phyloP scores from a whole-genome alignment of 75 land plant genomes.

The Cunninghamia lanceolata region DNA sequence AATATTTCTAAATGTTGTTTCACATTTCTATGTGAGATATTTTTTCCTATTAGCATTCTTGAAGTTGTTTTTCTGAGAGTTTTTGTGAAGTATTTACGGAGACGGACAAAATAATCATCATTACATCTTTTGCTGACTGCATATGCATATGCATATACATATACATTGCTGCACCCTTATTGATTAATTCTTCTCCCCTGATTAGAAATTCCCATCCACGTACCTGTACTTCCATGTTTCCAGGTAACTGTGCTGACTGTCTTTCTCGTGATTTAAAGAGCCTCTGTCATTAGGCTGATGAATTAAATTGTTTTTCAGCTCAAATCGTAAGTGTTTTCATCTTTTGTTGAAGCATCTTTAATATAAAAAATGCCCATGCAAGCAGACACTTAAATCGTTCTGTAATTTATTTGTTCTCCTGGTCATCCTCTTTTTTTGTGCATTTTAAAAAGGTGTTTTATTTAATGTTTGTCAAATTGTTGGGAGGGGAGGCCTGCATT shows the following conservation, averaged over 20 bases:
- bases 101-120: neutral
- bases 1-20: neutral
- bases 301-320: neutral
- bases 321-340: neutral
- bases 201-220: neutral
- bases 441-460: too few species aligned
- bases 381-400: neutral
- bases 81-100: neutral
- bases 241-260: too few species aligned
- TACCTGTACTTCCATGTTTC: too few species aligned
- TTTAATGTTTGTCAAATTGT: too few species aligned
- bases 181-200: neutral
- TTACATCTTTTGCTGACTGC: too few species aligned
- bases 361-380: neutral
- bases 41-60: too few species aligned
- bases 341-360: neutral
- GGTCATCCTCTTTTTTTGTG: too few species aligned
- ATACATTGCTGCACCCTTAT: neutral
- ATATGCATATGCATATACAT: too few species aligned
- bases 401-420: neutral
- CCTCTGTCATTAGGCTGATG: too few species aligned
- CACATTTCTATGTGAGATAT: neutral
- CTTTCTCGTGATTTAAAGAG: too few species aligned
- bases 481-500: too few species aligned
- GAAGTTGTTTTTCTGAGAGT: too few species aligned